Percentiles rank a stretch among this genome's conserved stretches.
Evolutionary conservation across 768 basidiomycete genomes (phyloP).

Genomic region (Daedaleopsis nitida): DNA sequence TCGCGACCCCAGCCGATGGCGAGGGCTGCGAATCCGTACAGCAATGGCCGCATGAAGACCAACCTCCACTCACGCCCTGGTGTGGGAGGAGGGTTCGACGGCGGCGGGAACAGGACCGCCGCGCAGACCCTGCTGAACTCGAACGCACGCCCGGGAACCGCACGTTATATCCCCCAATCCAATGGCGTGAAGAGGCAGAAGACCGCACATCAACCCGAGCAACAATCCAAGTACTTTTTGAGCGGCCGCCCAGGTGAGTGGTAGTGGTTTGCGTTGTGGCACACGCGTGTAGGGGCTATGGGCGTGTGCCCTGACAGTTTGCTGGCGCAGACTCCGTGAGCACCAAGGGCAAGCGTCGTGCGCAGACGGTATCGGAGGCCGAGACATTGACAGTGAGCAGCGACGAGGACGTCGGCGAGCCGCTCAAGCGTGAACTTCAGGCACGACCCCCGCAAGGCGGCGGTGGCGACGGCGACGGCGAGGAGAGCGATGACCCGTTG

Average conservation of each 20-base stretch:
- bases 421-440: neutral
- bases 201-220: neutral
- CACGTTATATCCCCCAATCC: neutral
- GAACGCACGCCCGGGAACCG: neutral
- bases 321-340: neutral
- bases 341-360: neutral
- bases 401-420: conserved; percentile 4
- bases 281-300: too few species aligned
- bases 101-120: neutral
- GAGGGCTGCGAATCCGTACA: neutral
- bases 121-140: neutral
- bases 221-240: neutral
- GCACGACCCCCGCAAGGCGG: too few species aligned
- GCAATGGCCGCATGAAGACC: neutral
- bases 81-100: neutral
- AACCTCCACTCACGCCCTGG: neutral
- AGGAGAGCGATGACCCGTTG: neutral
- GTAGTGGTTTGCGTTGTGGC: neutral
- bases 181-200: conserved; percentile 7
- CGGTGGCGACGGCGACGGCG: neutral
- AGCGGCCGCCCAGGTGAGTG: neutral
- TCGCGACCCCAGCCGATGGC: too few species aligned
- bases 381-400: conserved; percentile 1
- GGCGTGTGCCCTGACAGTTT: too few species aligned
- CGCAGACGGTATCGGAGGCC: neutral